Evolutionary conservation across 805 yeast species (phyloP).

Genomic region (Wickerhamomyces mucosus): DNA sequence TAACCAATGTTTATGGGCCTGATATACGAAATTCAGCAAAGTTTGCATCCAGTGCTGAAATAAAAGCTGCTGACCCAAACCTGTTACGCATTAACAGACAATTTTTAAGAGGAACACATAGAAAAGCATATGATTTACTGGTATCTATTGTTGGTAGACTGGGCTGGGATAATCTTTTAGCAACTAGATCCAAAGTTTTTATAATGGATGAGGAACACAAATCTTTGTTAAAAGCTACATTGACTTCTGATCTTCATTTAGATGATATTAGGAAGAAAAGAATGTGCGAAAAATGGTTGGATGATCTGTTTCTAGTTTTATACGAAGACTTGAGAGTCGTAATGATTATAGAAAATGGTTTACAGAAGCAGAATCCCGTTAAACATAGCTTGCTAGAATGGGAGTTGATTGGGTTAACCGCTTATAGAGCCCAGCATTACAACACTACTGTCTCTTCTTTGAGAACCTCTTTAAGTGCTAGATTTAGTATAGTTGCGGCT

Average conservation of each 20-base stretch:
- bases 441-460: conserved; percentile 43
- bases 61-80: conserved; percentile 36
- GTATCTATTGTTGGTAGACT: conserved; percentile 55
- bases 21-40: conserved; percentile 18
- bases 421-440: conserved; percentile 37
- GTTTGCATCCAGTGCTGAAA: conserved; percentile 19
- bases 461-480: conserved; percentile 42
- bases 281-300: conserved; percentile 72
- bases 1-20: conserved; percentile 16
- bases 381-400: conserved; percentile 62
- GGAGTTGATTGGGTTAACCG: conserved; percentile 58
- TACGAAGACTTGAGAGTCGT: conserved; percentile 51
- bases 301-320: conserved; percentile 57
- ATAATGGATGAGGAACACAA: conserved; percentile 72
- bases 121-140: conserved; percentile 57
- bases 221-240: conserved; percentile 17
- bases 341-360: conserved; percentile 23
- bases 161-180: conserved; percentile 79
- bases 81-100: conserved; percentile 44
- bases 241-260: conserved; percentile 6
- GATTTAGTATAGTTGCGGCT: conserved; percentile 56
- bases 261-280: conserved; percentile 30
- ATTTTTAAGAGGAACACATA: conserved; percentile 41
- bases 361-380: conserved; percentile 14
- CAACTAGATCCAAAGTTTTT: conserved; percentile 60